phyloP scores from a whole-genome alignment of 2,329 filamentous ascomycete species.

The Gaeumannomyces sp. region DNA sequence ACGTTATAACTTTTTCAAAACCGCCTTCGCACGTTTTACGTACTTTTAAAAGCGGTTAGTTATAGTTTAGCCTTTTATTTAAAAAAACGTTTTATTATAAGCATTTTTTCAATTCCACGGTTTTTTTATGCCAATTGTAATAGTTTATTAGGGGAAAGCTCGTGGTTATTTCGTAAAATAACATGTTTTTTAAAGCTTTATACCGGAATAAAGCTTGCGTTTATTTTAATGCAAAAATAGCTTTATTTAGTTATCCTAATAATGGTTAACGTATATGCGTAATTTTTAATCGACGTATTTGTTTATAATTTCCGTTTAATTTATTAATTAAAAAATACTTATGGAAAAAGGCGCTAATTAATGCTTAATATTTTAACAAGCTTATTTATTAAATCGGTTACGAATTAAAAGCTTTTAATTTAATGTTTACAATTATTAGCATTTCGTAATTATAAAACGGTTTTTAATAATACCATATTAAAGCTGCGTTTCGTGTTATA shows the following conservation, averaged over 20 bases:
- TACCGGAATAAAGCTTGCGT: background rate
- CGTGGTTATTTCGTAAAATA: too few relatives aligned
- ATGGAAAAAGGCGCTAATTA: background rate
- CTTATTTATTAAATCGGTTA: background rate
- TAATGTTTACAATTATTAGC: background rate
- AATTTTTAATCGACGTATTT: background rate
- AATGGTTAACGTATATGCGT: too few relatives aligned
- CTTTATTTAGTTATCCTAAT: background rate
- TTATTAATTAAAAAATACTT: background rate
- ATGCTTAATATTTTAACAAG: background rate
- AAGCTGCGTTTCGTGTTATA: background rate
- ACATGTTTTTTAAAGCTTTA: background rate
- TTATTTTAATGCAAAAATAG: background rate
- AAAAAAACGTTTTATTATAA: background rate
- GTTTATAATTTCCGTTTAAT: background rate
- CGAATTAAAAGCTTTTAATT: background rate
- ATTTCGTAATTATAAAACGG: background rate
- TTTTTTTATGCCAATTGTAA: background rate
- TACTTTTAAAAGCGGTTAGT: background rate
- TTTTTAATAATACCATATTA: background rate
- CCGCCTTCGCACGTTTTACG: too few relatives aligned
- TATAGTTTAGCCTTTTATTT: background rate
- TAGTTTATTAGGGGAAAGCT: background rate
- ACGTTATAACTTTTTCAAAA: background rate
- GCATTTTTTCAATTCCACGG: background rate